Base-by-base conservation (phyloP, 257 asterid genomes). In the Solanum commersonii region DNA sequence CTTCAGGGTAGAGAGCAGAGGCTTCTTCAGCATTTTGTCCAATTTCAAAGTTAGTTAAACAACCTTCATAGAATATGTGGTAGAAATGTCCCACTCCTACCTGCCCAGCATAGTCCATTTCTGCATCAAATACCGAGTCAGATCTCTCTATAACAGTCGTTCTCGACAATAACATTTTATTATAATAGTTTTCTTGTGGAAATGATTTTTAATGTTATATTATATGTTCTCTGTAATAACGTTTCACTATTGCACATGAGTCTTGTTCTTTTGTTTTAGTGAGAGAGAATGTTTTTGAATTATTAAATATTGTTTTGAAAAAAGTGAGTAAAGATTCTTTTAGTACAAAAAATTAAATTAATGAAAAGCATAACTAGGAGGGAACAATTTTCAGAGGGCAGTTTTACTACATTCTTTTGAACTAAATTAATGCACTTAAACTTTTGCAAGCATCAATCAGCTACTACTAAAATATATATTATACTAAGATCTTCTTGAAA, bases 81-180 rank as follows among this genome's bases (percentile, higher is more conserved):
- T 95, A 94, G 91, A 93, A 94, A 92, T 95, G 99, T 7, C 98
- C 93, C n/a, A 94, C 18, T 84, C 95, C 98, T 29, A 93, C 98
- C 90, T 94, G 95, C 35, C 7, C 74, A 20, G 86, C 96, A 72
- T 84, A 92, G 68, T 93, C 94, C 29, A 88, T 90, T 42, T 81
- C 99, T 94, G 88, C 90, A 87, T 67, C 25, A 65, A 29, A 35
- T 52, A 52, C 12, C 42, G 2, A 79, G 6, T 44, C 42, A 31
- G 15, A 0, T 72, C 4, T 18, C 42, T 16, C 79, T 33, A 4
- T 72, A 18, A 72, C 23, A 31, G 0, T 13, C 12, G 2, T 68
- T 68, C 5, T 27, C 3, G 0, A 14, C 4, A 2, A 68, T 3
- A 68, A 68, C 12, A 14, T 29, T 29, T 70, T 5, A 68, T 0